These are phyloP conservation scores for Delonix regia DNA, from an alignment of 306 rosid genomes.

Conservation along the genomic window DNA sequence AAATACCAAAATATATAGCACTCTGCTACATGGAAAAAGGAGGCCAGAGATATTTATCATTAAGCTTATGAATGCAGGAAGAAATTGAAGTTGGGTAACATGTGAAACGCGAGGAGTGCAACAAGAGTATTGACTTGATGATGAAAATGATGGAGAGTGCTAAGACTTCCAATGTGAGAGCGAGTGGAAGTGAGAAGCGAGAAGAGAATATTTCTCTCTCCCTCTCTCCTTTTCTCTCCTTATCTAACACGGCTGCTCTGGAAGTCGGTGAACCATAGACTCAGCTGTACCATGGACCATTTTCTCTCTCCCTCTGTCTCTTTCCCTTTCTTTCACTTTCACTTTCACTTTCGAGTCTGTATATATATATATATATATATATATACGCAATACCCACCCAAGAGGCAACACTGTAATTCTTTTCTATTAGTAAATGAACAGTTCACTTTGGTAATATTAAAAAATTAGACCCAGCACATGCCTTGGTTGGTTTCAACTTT, in stretches of 20 bases:
- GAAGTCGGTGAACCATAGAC: constrained; percentile 75
- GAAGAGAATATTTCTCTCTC: constrained; percentile 39
- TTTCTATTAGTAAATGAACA: background rate
- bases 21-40: background rate
- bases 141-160: constrained; percentile 29
- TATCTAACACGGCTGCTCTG: constrained; percentile 78
- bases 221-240: constrained; percentile 44
- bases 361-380: background rate
- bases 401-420: background rate
- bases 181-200: constrained; percentile 26
- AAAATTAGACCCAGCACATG: background rate
- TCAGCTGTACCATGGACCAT: constrained; percentile 66
- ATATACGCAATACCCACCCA: constrained; percentile 8
- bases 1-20: background rate
- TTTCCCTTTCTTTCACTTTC: background rate
- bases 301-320: constrained; percentile 2
- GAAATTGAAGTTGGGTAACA: constrained; percentile 31
- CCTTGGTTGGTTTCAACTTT: background rate
- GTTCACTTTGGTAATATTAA: background rate
- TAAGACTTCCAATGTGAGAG: constrained; percentile 27
- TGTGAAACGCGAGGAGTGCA: constrained; percentile 39
- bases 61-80: background rate
- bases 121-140: constrained; percentile 18
- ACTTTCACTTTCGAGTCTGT: background rate
- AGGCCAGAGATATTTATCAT: background rate